Base-by-base conservation (phyloP, 768 basidiomycete genomes). In the Lentinula lateritia region DNA sequence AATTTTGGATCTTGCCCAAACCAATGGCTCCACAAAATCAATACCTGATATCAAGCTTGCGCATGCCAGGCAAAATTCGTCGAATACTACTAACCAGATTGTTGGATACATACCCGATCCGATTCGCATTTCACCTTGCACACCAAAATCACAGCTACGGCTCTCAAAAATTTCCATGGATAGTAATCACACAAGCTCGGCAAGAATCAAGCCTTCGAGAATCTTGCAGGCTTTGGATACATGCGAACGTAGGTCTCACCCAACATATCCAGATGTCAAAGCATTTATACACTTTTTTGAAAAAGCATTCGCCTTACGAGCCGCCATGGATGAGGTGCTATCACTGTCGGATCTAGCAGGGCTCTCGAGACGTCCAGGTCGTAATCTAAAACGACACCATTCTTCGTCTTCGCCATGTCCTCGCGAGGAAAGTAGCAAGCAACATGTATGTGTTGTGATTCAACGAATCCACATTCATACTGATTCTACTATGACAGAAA, bases 281-380 rank as follows among this genome's bases (percentile, higher is more conserved):
- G 6, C 20, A 34, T 41, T 50, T 28, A 43, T 50, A 43, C 8
- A 52, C 15, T 23, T 4, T 16, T 50, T 28, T 28, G 28, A 28
- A 28, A 28, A 28, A 80, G 79, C 78, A 4, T 61, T 70, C 23
- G 72, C 73, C 39, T 62, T 77, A 53, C 69, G 77, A 66, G 71
- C 73, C 34, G 66, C 74, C 8, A 66, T 80, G 61, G 73, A 80
- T 50, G 67, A 74, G n/a, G 76, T 83, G 18, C 68, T 82, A 23
- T 71, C 73, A 5, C 68, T 79, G 65, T 75, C 76, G 8, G 79
- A 82, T 65, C 73, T 81, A 41, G 81, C 80, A 42, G 74, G 77
- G 12, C 69, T 82, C 34, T 67, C 72, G 7, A 28, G 32, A 43
- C 52, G 36, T 50, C 28, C 41, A 35, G 16, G 16, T 50, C 43